phyloP scores from a whole-genome alignment of 306 rosid genomes.

The Ormosia emarginata region DNA sequence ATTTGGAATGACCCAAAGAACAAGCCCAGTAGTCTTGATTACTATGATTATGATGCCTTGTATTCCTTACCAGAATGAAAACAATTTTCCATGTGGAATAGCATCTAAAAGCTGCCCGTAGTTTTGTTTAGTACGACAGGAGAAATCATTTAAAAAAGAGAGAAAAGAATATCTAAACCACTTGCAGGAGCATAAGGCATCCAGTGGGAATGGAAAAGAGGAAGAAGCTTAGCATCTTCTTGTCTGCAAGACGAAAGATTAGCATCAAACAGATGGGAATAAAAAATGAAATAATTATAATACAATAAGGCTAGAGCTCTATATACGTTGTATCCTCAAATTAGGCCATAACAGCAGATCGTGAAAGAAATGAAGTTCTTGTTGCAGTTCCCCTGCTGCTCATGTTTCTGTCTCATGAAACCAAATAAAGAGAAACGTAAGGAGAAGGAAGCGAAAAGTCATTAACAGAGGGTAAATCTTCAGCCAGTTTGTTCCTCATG shows the following conservation, averaged over 20 bases:
- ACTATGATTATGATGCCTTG: background rate
- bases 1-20: background rate
- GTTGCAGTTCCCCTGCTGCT: slow-evolving; percentile 54
- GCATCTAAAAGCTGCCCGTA: background rate
- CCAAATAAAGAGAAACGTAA: slow-evolving; percentile 40
- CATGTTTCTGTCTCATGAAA: slow-evolving; percentile 57
- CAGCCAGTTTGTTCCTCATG: background rate
- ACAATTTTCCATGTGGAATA: background rate
- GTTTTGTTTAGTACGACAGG: background rate
- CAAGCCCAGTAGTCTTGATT: background rate
- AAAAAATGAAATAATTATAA: background rate
- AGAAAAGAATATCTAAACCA: background rate
- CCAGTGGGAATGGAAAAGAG: background rate
- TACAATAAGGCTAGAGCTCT: background rate
- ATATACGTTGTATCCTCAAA: slow-evolving; percentile 18
- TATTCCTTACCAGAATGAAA: background rate
- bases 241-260: slow-evolving; percentile 9
- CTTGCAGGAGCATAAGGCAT: slow-evolving; percentile 1
- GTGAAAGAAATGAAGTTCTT: slow-evolving; percentile 49
- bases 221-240: slow-evolving; percentile 39
- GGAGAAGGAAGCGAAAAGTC: slow-evolving; percentile 40
- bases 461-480: slow-evolving; percentile 23
- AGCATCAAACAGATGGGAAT: background rate
- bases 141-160: background rate
- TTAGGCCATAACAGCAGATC: slow-evolving; percentile 10